These are phyloP conservation scores for Maudiozyma serrabonitensis DNA, from an alignment of 805 yeast species.

Conservation along the genomic window DNA sequence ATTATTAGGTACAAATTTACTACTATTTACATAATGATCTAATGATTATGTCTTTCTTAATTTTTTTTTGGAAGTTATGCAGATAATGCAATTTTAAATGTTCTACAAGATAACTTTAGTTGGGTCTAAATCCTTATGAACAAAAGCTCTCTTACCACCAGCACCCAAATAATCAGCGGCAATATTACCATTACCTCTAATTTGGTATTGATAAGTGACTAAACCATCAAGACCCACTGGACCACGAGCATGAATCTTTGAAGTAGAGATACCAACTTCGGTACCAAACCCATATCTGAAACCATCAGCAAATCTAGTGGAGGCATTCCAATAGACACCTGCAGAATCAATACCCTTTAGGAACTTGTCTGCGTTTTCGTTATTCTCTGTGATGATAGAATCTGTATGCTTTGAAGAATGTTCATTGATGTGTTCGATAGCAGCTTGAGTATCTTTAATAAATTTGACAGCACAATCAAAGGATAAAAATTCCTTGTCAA, in stretches of 20 bases:
- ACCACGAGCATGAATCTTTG: constrained; percentile 95
- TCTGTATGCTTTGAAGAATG: constrained; percentile 98
- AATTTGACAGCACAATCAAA: constrained; percentile 69
- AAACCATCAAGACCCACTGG: constrained; percentile 97
- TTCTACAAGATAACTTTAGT: constrained; percentile 22
- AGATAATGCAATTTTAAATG: neutral
- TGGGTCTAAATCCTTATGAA: constrained; percentile 54
- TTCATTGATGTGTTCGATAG: constrained; percentile 75
- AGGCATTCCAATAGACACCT: constrained; percentile 96
- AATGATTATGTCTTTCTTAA: neutral
- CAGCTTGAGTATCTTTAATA: constrained; percentile 51
- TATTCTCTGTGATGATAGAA: constrained; percentile 71
- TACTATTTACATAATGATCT: neutral
- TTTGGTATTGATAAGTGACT: constrained; percentile 88
- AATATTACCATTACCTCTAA: constrained; percentile 87
- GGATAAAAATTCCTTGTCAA: constrained; percentile 74
- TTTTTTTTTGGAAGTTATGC: neutral
- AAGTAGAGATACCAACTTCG: constrained; percentile 95
- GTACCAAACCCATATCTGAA: constrained; percentile 98
- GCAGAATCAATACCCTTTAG: constrained; percentile 85
- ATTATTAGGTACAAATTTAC: neutral
- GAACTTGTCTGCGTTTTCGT: constrained; percentile 63
- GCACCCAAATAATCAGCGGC: constrained; percentile 89
- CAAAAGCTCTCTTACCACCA: constrained; percentile 73
- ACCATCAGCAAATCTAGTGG: constrained; percentile 97